Percentiles rank a stretch among this genome's conserved stretches.
Evolutionary conservation across 148 eudicot species (phyloP).

Genomic region (Talinum fruticosum): DNA sequence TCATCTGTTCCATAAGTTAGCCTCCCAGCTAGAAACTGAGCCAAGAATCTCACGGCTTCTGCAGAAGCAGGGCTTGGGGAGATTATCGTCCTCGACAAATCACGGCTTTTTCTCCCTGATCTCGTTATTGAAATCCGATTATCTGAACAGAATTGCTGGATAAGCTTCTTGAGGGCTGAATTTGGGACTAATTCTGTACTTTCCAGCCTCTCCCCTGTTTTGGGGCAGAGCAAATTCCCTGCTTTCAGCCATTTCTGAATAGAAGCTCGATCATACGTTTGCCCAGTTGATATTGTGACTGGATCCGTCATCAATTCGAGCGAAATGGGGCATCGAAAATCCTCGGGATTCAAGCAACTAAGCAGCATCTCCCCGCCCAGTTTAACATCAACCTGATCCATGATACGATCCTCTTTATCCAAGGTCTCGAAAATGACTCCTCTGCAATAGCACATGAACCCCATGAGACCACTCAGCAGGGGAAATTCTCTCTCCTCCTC

Average conservation of each 20-base stretch:
- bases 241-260: constrained; percentile 73
- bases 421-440: constrained; percentile 52
- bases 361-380: constrained; percentile 29
- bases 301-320: constrained; percentile 90
- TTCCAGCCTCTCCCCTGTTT: constrained; percentile 62
- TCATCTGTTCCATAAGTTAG: constrained; percentile 44
- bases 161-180: constrained; percentile 51
- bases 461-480: constrained; percentile 45
- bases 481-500: constrained; percentile 43
- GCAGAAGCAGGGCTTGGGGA: constrained; percentile 42
- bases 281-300: constrained; percentile 68
- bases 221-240: constrained; percentile 70
- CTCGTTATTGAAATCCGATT: constrained; percentile 59
- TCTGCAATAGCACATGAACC: constrained; percentile 74
- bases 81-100: constrained; percentile 36
- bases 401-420: constrained; percentile 1
- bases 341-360: constrained; percentile 55
- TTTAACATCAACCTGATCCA: constrained; percentile 22
- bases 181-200: constrained; percentile 66
- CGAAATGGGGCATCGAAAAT: constrained; percentile 86
- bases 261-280: constrained; percentile 73
- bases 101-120: constrained; percentile 40
- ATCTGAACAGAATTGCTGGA: constrained; percentile 57
- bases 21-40: constrained; percentile 47
- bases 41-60: constrained; percentile 42